Base-by-base conservation (phyloP, 2,329 filamentous ascomycete genomes). In the Leptosphaerulina australis region DNA sequence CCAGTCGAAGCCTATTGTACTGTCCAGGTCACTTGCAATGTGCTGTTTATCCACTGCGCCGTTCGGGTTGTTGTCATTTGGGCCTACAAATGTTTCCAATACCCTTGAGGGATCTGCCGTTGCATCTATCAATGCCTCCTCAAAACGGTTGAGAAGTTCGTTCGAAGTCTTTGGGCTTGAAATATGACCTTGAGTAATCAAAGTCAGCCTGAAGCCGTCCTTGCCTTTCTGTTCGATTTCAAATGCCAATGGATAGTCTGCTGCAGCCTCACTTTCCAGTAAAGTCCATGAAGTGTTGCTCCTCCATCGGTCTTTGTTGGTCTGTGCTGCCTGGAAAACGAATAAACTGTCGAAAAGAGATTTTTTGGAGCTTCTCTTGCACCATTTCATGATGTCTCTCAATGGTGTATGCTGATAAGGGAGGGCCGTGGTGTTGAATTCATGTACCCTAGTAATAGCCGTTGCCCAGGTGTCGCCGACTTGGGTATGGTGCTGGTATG, bases 361-460 rank as follows among this genome's bases (percentile, higher is more conserved):
- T 31, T 82, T 70, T n/a, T 73, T 72, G 0, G 74, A 75, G 3
- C 80, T 80, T 4, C 77, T 76, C 0, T 81, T 79, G 58, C 84
- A 86, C 87, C 90, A 95, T 69, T 90, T 95, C 63, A 88, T 85
- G 25, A 97, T 87, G 35, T 89, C 83, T 17, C 91, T 83, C 8
- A 97, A 77, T 0, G 92, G 81, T 0, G 89, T 90, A 60, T 93
- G 88, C 55, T 95, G 91, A 58, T 87, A 93, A 0, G 85, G 79
- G 15, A 94, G 76, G 9, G 83, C 80, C 0, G 81, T 76, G 1
- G 84, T 81, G 65, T 90, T 90, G 66, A 88, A 91, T 0, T 83
- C 74, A 61, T 96, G 90, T 53, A 88, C 90, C 40, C 77, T 74
- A 12, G 74, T 77, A 17, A 91, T 76, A 1, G 91, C 70, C 0